Base-by-base conservation (phyloP, 148 eudicot genomes). In the Mesembryanthemum crystallinum region DNA sequence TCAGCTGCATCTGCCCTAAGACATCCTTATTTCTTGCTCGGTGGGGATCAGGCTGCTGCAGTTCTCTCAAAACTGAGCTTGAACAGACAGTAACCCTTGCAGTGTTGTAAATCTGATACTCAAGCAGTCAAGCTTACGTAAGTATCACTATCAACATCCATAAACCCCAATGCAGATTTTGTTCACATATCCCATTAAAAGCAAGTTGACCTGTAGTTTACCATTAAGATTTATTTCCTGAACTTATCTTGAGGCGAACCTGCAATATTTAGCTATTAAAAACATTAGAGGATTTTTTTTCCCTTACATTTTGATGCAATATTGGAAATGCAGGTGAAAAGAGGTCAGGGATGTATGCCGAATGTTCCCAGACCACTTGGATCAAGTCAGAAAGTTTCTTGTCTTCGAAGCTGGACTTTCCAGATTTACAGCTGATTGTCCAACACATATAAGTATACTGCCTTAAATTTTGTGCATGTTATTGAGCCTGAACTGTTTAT, bases 1-100 rank as follows among this genome's bases (percentile, higher is more conserved):
- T 94, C 98, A n/a, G 98, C 98, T 76, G 82, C 96, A 23, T 90
- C 97, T 81, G 96, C 98, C 74, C 84, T 94, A 30, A 89, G 97
- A 77, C 98, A 94, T 86, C 97, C 98, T 27, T 94, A 94, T 84
- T 94, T 94, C 81, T 86, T 92, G 78, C 87, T 94, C 71, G 98
- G 98, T 32, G 88, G 93, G 71, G 98, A 94, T 80, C 98, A 90
- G 80, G 97, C 98, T 10, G 98, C 98, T 68, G 82, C 97, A 27
- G 97, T 90, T 88, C 87, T 94, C 73, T 92, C 96, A 20, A 94
- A 88, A 84, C 78, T 94, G 76, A 92, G 89, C 85, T 83, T 92
- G 29, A 82, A 80, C 66, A 80, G 92, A 80, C 86, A 84, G 59
- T 61, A 76, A 10, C 32, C 43, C 58, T 62, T 20, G 39, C 18